A percentile compares a stretch with the other conserved stretches of the same genome.
Evolutionary conservation across 2,329 filamentous ascomycete genomes (phyloP).

Genomic region (Amauroascus verrucosus): DNA sequence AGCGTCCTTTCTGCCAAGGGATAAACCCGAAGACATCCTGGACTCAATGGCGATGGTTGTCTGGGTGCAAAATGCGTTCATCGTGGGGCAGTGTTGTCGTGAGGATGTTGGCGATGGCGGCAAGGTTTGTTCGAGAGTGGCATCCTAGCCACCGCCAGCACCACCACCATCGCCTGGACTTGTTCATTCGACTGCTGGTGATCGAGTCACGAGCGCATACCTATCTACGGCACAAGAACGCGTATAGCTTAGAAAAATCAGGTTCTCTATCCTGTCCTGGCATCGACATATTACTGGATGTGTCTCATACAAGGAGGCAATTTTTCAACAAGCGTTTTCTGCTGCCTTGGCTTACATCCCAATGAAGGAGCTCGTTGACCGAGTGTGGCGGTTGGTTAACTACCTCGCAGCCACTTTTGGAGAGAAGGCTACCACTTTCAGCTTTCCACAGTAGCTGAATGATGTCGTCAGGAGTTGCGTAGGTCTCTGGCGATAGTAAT

Average conservation of each 20-base stretch:
- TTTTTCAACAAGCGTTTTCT: background rate
- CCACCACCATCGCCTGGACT: constrained; percentile 3
- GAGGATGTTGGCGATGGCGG: background rate
- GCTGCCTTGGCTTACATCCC: background rate
- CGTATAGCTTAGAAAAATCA: background rate
- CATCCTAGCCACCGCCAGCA: constrained; percentile 8
- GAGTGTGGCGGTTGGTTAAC: background rate
- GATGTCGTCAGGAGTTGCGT: background rate
- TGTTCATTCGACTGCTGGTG: background rate
- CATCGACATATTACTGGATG: background rate
- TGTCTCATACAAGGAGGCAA: background rate
- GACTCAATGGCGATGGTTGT: background rate
- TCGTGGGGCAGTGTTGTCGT: background rate
- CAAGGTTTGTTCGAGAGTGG: constrained; percentile 6
- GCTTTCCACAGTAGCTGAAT: background rate
- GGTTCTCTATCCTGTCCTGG: constrained; percentile 1
- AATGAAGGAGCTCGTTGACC: too few relatives aligned
- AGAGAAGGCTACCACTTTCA: too few relatives aligned
- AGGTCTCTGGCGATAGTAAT: too few relatives aligned
- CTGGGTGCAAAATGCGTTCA: background rate
- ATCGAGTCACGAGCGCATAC: constrained; percentile 1
- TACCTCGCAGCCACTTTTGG: too few relatives aligned
- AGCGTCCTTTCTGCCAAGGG: background rate
- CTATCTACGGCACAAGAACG: background rate
- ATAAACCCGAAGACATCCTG: background rate